Percentiles rank a stretch among this genome's conserved stretches.
Evolutionary conservation across 805 yeast species (phyloP).

Genomic region (Diddensiella transvaalensis): DNA sequence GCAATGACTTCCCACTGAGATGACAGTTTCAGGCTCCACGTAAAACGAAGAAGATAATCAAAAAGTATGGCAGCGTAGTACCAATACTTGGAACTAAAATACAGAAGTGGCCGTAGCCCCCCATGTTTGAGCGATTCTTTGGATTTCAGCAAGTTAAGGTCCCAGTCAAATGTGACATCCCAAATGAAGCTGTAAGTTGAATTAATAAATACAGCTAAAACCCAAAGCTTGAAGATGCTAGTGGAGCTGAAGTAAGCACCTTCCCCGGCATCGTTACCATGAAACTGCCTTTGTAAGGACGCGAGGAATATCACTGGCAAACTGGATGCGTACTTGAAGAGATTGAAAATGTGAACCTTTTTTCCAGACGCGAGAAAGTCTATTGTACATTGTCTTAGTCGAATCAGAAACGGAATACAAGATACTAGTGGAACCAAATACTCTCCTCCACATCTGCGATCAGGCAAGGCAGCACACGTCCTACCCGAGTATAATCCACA

Average conservation of each 20-base stretch:
- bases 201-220: conserved; percentile 50
- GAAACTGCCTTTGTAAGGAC: conserved; percentile 24
- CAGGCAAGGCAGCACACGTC: conserved; percentile 36
- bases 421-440: conserved; percentile 37
- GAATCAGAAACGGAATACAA: conserved; percentile 62
- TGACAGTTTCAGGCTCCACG: conserved; percentile 66
- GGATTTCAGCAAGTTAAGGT: conserved; percentile 47
- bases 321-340: conserved; percentile 68
- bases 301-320: conserved; percentile 47
- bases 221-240: conserved; percentile 26
- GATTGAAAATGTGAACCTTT: conserved; percentile 60
- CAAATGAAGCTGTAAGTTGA: conserved; percentile 79
- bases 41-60: conserved; percentile 66
- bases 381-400: conserved; percentile 75
- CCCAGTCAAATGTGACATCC: conserved; percentile 93
- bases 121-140: conserved; percentile 17
- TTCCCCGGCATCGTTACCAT: conserved; percentile 21
- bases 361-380: conserved; percentile 58
- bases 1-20: conserved; percentile 32
- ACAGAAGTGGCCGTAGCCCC: conserved; percentile 28
- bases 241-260: conserved; percentile 17
- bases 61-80: conserved; percentile 56
- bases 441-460: conserved; percentile 36
- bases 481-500: conserved; percentile 43
- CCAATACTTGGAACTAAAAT: conserved; percentile 30